Evolutionary conservation across 805 yeast genomes (phyloP), one percentile per base, ranked within the genome.

Genomic region (Cyberlindnera mycetangii): DNA sequence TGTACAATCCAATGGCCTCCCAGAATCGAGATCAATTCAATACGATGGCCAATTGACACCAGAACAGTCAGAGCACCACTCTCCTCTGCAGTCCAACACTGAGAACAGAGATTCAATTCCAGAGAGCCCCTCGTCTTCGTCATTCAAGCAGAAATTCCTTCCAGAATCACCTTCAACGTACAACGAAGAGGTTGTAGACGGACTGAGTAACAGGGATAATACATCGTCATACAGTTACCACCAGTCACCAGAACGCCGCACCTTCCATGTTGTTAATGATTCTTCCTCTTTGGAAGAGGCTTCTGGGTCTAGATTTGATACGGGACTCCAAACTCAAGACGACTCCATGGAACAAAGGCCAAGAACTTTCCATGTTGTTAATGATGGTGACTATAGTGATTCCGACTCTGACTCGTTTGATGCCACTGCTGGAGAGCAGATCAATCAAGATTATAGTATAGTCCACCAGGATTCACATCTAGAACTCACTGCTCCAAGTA

Each of bases 291-390:
- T 16, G 32, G 35, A 9, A 18, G 12, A n/a, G 43, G 32, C 39
- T 2, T 25, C 42, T 3, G 32, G 39, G 25, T 37, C 16, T 24
- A 20, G 15, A 3, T 15, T 9, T 20, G 30, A 35, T 14, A 11
- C n/a, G n/a, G n/a, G n/a, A n/a, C n/a, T n/a, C 7, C 32, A 15
- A 10, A 15, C 32, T 11, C 5, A 10, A 18, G 16, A 18, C 11
- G 36, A 33, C 10, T 20, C 43, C 19, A 18, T 32, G 5, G 41
- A 19, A 15, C 44, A 34, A 17, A 22, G 25, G 39, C 48, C 49
- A 22, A 31, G 53, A 10, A 51, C 49, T 5, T 58, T 59, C 39
- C 63, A 56, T 42, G 60, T 59, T 35, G 63, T 59, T 5, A 59
- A 59, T 25, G 58, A 57, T 52, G 63, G 58, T 3, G 45, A 58